Conservation (phyloP, 306 rosid species). For the Hippophae rhamnoides region DNA sequence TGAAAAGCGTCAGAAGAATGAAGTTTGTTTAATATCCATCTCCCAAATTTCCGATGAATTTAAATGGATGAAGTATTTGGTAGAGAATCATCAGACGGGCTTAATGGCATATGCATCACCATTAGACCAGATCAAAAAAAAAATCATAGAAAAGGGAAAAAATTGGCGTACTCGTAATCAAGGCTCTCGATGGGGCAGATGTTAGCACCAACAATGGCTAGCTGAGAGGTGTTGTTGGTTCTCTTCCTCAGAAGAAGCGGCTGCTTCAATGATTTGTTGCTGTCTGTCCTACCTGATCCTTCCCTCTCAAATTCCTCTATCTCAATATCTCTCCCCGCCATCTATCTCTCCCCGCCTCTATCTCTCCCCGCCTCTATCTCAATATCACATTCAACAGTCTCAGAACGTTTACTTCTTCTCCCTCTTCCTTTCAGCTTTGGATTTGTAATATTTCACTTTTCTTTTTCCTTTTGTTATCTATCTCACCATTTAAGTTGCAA, state of each 20-base stretch:
- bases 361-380: not conserved
- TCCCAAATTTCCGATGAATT: no score
- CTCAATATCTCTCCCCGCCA: slow-evolving; percentile 2
- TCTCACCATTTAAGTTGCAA: no score
- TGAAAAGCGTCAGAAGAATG: no score
- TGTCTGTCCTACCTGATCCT: slow-evolving; percentile 5
- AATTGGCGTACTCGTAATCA: slow-evolving; percentile 48
- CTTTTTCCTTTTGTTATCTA: no score
- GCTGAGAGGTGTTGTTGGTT: slow-evolving; percentile 52
- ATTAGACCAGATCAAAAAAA: no score
- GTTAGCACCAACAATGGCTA: slow-evolving; percentile 62
- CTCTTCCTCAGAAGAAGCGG: slow-evolving; percentile 44
- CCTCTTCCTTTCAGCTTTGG: no score
- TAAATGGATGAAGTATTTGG: no score
- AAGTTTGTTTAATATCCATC: no score
- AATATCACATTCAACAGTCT: not conserved
- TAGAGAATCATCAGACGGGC: no score
- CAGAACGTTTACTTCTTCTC: no score
- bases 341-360: not conserved
- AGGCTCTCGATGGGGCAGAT: slow-evolving; percentile 65
- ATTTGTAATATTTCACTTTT: no score
- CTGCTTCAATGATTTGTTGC: slow-evolving; percentile 19
- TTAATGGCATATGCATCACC: no score
- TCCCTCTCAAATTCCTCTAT: slow-evolving; percentile 16
- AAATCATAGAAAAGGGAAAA: not conserved